These are phyloP conservation scores for Dioscorea cayenensis DNA, from an alignment of 116 monocot species.

Conservation along the genomic window DNA sequence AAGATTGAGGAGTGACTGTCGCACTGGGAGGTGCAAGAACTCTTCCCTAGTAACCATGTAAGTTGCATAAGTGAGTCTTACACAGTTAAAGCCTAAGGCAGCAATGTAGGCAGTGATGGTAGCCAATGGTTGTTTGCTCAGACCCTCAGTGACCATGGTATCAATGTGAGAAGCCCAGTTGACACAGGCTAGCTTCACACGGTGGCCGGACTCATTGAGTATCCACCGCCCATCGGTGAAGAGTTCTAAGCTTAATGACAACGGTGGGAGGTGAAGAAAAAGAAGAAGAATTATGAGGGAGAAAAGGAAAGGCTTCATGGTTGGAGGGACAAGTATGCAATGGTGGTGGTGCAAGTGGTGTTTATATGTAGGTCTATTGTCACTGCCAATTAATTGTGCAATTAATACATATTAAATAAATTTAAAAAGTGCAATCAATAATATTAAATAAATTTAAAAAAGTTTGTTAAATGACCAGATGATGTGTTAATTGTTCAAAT, in stretches of 20 bases:
- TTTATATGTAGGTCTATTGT: no score
- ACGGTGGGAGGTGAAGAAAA: not conserved
- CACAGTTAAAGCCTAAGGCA: slow-evolving; percentile 43
- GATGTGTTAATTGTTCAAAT: no score
- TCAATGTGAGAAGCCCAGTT: slow-evolving; percentile 53
- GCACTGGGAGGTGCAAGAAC: slow-evolving; percentile 26
- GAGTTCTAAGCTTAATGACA: not conserved
- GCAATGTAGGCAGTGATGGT: slow-evolving; percentile 23
- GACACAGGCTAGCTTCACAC: slow-evolving; percentile 55
- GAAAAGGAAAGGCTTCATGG: not conserved
- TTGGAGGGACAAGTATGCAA: not conserved
- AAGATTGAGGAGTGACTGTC: slow-evolving; percentile 23
- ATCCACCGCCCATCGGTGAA: slow-evolving; percentile 10
- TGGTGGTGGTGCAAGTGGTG: not conserved
- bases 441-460: no score
- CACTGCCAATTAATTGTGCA: no score
- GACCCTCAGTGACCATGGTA: slow-evolving; percentile 36
- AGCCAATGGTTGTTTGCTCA: slow-evolving; percentile 42
- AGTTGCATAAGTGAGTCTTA: slow-evolving; percentile 39
- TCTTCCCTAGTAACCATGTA: slow-evolving; percentile 27
- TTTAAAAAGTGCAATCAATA: no score
- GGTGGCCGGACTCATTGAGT: slow-evolving; percentile 23
- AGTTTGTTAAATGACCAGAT: no score
- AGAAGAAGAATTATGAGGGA: not conserved
- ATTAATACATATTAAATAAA: no score